phyloP scores from a whole-genome alignment of 352 stramenopile species.

The Pythium rhizo-oryzae region DNA sequence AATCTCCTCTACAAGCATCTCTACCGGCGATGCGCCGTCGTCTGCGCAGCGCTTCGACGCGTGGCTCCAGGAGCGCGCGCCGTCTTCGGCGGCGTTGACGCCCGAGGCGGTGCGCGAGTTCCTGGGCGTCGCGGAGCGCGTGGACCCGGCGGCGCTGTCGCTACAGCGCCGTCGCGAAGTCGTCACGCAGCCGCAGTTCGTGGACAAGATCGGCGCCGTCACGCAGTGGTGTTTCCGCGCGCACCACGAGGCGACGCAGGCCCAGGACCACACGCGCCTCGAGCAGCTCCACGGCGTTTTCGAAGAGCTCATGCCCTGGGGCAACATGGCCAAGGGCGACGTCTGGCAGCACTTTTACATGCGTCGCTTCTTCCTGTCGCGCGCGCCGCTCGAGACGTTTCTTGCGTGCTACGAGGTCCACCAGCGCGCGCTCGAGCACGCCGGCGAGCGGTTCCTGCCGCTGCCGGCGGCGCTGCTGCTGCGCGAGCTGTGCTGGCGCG shows the following conservation, averaged over 20 bases:
- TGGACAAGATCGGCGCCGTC: conserved; percentile 18
- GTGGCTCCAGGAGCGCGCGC: background rate
- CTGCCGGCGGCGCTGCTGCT: conserved; percentile 38
- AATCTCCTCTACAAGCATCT: no score
- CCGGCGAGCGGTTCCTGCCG: conserved; percentile 19
- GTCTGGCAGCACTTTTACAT: conserved; percentile 66
- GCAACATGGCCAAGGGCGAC: conserved; percentile 46
- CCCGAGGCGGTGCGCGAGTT: background rate
- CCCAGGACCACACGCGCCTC: background rate
- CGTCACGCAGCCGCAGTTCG: conserved; percentile 2
- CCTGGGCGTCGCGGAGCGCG: background rate
- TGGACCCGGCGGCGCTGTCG: conserved; percentile 2
- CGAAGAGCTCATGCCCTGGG: conserved; percentile 43
- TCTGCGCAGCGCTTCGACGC: background rate
- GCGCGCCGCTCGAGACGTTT: conserved; percentile 47
- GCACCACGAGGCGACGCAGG: background rate
- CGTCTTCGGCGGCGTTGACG: background rate
- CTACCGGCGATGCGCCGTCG: background rate
- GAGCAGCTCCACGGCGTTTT: conserved; percentile 6
- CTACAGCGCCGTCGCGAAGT: background rate
- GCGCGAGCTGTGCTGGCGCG: conserved; percentile 57
- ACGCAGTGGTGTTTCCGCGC: conserved; percentile 13
- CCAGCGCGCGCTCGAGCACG: conserved; percentile 9
- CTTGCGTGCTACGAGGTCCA: conserved; percentile 36
- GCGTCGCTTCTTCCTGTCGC: conserved; percentile 62